These are phyloP conservation scores for Salix caprea DNA, from an alignment of 345 rosid genomes.

Conservation along the genomic window DNA sequence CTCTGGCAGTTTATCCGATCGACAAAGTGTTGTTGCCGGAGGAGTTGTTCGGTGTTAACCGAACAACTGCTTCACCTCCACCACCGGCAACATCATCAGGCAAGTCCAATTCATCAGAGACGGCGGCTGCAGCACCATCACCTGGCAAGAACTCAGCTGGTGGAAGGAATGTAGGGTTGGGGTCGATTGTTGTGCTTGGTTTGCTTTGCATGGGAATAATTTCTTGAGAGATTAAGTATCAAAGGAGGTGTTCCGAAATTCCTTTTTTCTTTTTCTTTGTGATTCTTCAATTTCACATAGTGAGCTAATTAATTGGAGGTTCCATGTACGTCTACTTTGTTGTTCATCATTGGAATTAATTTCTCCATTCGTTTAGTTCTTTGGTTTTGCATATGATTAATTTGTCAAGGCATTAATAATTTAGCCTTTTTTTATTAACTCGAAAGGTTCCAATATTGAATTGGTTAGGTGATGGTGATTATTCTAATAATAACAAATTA, in stretches of 20 bases:
- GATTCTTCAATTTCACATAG: background rate
- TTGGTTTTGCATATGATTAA: too few species aligned
- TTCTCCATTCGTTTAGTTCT: too few species aligned
- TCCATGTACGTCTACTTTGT: background rate
- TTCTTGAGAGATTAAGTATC: slow-evolving; percentile 17
- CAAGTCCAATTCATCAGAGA: slow-evolving; percentile 13
- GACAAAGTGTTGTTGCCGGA: slow-evolving; percentile 76
- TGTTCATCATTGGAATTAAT: background rate
- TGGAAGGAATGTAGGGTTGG: slow-evolving; percentile 28
- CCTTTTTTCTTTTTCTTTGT: background rate
- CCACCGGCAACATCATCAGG: slow-evolving; percentile 18
- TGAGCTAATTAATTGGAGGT: background rate
- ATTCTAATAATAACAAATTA: too few species aligned
- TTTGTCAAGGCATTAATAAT: too few species aligned
- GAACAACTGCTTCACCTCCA: slow-evolving; percentile 37
- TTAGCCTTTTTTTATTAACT: too few species aligned
- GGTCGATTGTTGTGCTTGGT: slow-evolving; percentile 47
- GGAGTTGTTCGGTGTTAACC: slow-evolving; percentile 43
- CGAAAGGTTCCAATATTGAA: too few species aligned
- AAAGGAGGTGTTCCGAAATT: background rate
- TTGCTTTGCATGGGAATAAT: slow-evolving; percentile 46
- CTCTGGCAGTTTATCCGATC: slow-evolving; percentile 71
- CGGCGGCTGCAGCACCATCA: slow-evolving; percentile 32
- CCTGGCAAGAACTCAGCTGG: slow-evolving; percentile 22
- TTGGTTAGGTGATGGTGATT: too few species aligned